Percentiles rank a stretch among this genome's conserved stretches.
Conservation (phyloP, 2,329 filamentous ascomycete species). For the Fusarium falciforme region DNA sequence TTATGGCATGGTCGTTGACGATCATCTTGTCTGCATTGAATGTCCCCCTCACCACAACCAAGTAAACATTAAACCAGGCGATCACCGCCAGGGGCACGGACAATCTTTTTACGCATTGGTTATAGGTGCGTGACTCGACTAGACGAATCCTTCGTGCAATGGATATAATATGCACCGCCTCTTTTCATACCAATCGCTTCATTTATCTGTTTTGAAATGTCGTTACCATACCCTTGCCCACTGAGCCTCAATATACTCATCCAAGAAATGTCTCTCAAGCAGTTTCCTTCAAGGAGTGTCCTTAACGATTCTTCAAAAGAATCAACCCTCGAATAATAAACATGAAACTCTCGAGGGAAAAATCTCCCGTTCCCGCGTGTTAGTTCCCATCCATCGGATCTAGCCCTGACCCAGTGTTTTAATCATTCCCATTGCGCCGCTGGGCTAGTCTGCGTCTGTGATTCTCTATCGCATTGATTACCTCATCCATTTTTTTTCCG, state of each 20-base stretch:
- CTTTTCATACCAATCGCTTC: neutral
- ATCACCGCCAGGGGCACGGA: constrained; percentile 30
- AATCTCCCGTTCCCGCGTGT: neutral
- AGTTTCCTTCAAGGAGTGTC: neutral
- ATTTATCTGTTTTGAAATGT: neutral
- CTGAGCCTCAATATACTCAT: neutral
- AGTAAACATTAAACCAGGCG: constrained; percentile 9
- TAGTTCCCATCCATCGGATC: neutral
- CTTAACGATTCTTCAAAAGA: neutral
- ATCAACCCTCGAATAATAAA: neutral
- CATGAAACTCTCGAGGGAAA: neutral
- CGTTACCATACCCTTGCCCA: neutral
- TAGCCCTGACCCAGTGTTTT: neutral
- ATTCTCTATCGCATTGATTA: neutral
- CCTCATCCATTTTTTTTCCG: neutral
- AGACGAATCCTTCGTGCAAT: neutral
- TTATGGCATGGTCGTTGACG: constrained; percentile 1
- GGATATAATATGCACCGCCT: neutral
- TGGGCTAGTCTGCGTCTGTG: neutral
- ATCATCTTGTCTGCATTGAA: constrained; percentile 18
- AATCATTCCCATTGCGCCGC: neutral
- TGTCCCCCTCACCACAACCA: constrained; percentile 16
- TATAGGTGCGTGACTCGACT: neutral
- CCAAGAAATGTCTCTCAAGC: neutral
- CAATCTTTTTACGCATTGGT: neutral